phyloP scores from a whole-genome alignment of 2,329 filamentous ascomycete genomes.

The Claviceps citrina region DNA sequence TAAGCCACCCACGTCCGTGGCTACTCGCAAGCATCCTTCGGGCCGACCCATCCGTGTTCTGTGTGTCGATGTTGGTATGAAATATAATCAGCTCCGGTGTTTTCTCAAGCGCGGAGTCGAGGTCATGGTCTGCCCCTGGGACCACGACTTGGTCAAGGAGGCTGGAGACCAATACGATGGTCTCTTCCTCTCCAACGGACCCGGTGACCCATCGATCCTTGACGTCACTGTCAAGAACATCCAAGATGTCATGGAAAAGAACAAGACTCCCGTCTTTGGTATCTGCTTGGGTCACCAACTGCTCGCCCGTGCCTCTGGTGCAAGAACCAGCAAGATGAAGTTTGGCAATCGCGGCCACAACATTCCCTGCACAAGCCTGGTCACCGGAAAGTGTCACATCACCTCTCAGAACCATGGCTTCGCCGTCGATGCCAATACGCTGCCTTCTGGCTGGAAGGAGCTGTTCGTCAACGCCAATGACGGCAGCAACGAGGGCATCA shows the following conservation, averaged over 20 bases:
- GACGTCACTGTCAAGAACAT: constrained; percentile 68
- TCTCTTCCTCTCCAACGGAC: constrained; percentile 94
- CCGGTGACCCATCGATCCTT: constrained; percentile 83
- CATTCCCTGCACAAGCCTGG: constrained; percentile 90
- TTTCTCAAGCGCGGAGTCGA: constrained; percentile 83
- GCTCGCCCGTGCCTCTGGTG: constrained; percentile 75
- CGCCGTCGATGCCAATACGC: constrained; percentile 66
- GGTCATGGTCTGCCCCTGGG: constrained; percentile 87
- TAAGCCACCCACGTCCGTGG: constrained; percentile 53
- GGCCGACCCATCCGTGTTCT: constrained; percentile 76
- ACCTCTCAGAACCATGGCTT: constrained; percentile 98
- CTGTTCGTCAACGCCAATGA: constrained; percentile 98
- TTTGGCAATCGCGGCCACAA: constrained; percentile 98
- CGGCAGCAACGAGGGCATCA: constrained; percentile 93
- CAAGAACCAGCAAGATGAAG: constrained; percentile 90
- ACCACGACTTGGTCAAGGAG: constrained; percentile 72
- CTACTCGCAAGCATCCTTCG: constrained; percentile 71
- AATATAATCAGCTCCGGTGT: constrained; percentile 94
- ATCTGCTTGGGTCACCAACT: constrained; percentile 96
- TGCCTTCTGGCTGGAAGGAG: constrained; percentile 74
- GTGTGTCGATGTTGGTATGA: constrained; percentile 92
- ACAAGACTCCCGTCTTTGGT: constrained; percentile 77
- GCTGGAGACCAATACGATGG: constrained; percentile 81
- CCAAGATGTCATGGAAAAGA: constrained; percentile 57
- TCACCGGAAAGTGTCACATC: constrained; percentile 95